A percentile compares a stretch with the other conserved stretches of the same genome.
Conservation (phyloP, 139 green algal species). For the Volvox africanus region DNA sequence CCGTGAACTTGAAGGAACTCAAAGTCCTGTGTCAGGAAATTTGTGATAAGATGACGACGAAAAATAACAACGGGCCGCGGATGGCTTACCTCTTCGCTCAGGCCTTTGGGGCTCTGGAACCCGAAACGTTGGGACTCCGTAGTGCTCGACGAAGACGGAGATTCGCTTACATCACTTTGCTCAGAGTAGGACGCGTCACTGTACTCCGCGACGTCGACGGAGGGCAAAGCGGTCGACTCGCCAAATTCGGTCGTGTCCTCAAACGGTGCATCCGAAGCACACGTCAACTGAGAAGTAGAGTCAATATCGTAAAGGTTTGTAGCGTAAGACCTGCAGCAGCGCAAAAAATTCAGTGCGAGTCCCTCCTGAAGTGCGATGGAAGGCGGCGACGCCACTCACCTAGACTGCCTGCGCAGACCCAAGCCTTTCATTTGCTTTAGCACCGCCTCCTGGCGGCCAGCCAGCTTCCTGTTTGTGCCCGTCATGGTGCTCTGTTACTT, state of each 20-base stretch:
- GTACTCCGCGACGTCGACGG: neutral
- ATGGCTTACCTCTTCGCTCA: neutral
- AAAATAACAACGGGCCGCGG: neutral
- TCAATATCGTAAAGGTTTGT: conserved; percentile 5
- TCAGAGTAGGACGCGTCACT: conserved; percentile 8
- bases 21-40: conserved; percentile 6
- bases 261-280: neutral
- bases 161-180: neutral
- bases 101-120: conserved; percentile 12
- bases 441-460: neutral
- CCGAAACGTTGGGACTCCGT: neutral
- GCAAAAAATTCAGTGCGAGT: neutral
- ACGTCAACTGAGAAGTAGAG: conserved; percentile 5
- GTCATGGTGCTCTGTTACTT: neutral
- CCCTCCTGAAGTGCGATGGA: neutral
- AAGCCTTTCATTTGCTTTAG: conserved; percentile 25
- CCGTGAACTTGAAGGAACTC: conserved; percentile 16
- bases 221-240: neutral
- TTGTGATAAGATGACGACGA: neutral
- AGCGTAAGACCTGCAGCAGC: conserved; percentile 39
- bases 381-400: neutral
- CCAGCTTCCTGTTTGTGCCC: neutral
- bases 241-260: conserved; percentile 33
- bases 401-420: conserved; percentile 2
- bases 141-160: neutral